Evolutionary conservation across 164 flowering plant genomes (phyloP), one percentile per base, ranked within the genome.

Genomic region (Vitis amurensis): DNA sequence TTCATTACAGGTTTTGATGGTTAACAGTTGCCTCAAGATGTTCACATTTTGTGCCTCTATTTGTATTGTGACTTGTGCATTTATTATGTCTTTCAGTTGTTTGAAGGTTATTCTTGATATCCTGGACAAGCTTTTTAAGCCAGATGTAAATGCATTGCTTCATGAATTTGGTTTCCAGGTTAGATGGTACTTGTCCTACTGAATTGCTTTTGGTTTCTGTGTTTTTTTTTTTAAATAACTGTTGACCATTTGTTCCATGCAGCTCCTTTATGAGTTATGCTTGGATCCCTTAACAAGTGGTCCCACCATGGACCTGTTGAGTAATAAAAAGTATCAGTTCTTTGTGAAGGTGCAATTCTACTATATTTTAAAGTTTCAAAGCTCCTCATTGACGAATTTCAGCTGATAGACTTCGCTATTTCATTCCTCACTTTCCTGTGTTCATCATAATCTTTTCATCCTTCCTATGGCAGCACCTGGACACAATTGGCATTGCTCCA

Each of bases 131-230:
- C 89, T 92, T 71, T 74, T 73, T 9, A 92, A 85, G 77, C 92
- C 97, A 30, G 97, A 93, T 63, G 81, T 82, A 3, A 93, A 96
- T 84, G 86, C 92, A 30, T 76, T 89, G 80, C 91, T 96, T 71
- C 91, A 88, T 84, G 99, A 96, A 73, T 89, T 96, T 84, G 88
- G 94, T 63, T 86, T 92, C 68, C 92, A 96, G 99, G 99, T 95
- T 62, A 66, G 82, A 50, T 73, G 49, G 15, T 16, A 47, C 51
- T 65, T 14, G 14, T 58, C 5, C 66, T 62, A 19, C 9, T 48
- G 48, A 17, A 47, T 65, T 57, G 2, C 11, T 57, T 55, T 68
- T 49, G 14, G 55, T 64, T 29, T 63, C 7, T 11, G 2, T 16
- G 12, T 50, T 48, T 55, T 47, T 70, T 70, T 63, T 23, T 16